Conservation (phyloP, 1,284 basidiomycete genomes). For the Melampsora larici-populina region DNA sequence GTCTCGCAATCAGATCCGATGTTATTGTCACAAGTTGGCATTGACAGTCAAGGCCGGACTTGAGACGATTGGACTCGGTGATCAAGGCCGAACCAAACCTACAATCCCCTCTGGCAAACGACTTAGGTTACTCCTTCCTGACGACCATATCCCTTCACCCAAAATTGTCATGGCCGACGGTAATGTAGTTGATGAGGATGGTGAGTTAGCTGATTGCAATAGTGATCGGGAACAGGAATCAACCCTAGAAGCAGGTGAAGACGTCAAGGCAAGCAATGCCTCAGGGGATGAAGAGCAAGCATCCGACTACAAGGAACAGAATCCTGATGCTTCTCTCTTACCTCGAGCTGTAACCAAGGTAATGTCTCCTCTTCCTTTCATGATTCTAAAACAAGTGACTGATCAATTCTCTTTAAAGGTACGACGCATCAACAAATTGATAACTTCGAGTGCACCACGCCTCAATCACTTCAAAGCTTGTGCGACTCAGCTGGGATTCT, state of each 20-base stretch:
- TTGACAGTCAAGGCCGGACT: slow-evolving; percentile 14
- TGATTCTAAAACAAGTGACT: too few species aligned
- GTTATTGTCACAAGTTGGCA: too few species aligned
- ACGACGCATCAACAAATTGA: neutral
- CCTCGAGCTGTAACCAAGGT: neutral
- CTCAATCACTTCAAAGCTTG: neutral
- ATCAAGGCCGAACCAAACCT: neutral
- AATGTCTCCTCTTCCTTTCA: too few species aligned
- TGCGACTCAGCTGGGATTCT: neutral
- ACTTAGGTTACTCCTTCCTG: neutral
- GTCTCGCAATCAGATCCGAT: neutral
- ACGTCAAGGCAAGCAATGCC: too few species aligned
- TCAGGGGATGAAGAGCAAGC: neutral
- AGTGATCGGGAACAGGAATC: neutral
- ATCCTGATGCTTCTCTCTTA: too few species aligned
- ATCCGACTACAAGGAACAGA: neutral
- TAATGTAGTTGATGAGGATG: neutral
- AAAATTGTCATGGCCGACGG: neutral
- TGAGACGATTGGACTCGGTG: neutral
- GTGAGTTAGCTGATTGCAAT: neutral
- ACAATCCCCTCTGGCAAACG: too few species aligned
- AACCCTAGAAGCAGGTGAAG: neutral
- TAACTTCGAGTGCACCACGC: neutral
- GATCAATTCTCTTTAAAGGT: too few species aligned
- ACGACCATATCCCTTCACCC: neutral